phyloP scores from a whole-genome alignment of 225 moss, liverwort and hornwort genomes.

The Polytrichum commune region DNA sequence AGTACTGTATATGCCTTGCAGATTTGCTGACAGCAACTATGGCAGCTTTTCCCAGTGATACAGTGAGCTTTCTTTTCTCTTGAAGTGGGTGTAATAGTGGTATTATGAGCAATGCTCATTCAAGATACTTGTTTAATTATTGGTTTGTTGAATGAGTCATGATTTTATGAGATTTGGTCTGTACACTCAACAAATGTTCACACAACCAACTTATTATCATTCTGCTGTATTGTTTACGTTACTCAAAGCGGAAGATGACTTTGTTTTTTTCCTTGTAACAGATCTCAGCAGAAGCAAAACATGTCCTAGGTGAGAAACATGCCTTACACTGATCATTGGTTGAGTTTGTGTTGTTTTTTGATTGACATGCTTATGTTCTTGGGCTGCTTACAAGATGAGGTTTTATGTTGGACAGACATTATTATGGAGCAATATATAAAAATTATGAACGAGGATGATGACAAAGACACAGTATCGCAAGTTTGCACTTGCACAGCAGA shows the following conservation, averaged over 20 bases:
- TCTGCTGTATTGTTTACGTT: neutral
- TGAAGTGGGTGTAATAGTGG: too few relatives aligned
- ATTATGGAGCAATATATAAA: conserved; percentile 82
- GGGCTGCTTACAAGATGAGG: neutral
- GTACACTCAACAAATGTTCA: too few relatives aligned
- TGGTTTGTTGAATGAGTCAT: too few relatives aligned
- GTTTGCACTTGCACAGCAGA: conserved; percentile 90
- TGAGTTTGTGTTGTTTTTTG: neutral
- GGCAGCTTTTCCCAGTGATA: conserved; percentile 78
- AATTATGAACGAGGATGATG: conserved; percentile 92
- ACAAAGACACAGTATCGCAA: conserved; percentile 95
- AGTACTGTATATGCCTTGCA: conserved; percentile 21
- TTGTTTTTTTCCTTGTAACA: conserved; percentile 21
- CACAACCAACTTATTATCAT: neutral
- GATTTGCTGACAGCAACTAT: conserved; percentile 82
- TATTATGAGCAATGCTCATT: too few relatives aligned
- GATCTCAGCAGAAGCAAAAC: conserved; percentile 81
- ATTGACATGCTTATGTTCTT: neutral
- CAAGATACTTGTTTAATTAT: too few relatives aligned
- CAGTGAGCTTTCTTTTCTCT: conserved; percentile 28
- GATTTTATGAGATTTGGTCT: too few relatives aligned
- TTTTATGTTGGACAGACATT: conserved; percentile 44
- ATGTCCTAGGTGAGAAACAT: conserved; percentile 63
- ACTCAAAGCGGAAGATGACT: neutral
- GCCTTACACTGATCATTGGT: neutral